Percentiles rank a stretch among this genome's conserved stretches.
phyloP scores from a whole-genome alignment of 2,329 filamentous ascomycete species.

The Xylariaceae sp. region DNA sequence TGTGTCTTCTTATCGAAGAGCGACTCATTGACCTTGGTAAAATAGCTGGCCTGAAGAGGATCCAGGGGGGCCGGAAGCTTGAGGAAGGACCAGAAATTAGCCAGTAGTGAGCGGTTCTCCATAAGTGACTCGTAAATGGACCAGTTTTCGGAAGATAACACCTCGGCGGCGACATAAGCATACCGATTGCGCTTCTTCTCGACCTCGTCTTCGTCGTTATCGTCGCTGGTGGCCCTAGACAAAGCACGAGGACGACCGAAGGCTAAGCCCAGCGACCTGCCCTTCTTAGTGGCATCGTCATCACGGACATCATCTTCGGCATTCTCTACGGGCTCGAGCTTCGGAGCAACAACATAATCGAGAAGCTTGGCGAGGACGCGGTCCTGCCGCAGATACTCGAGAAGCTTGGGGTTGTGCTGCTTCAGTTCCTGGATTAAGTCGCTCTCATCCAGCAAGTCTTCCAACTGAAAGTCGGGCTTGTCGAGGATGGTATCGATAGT shows the following conservation, averaged over 20 bases:
- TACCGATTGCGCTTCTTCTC: conserved; percentile 93
- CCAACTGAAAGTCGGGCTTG: conserved; percentile 90
- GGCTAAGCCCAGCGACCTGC: conserved; percentile 36
- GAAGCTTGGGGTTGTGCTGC: conserved; percentile 94
- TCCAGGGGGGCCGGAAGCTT: conserved; percentile 81
- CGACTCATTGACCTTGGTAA: conserved; percentile 98
- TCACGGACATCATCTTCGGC: conserved; percentile 47
- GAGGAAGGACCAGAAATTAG: conserved; percentile 87
- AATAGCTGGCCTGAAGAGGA: conserved; percentile 91
- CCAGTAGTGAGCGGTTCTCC: conserved; percentile 73
- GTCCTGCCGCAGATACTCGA: conserved; percentile 90
- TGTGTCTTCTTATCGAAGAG: conserved; percentile 96
- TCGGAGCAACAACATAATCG: conserved; percentile 84
- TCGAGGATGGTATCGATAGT: conserved; percentile 96
- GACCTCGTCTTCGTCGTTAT: conserved; percentile 63
- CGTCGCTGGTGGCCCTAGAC: conserved; percentile 47
- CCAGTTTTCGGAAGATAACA: conserved; percentile 94
- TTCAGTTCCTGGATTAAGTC: conserved; percentile 97
- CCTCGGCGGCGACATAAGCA: conserved; percentile 87
- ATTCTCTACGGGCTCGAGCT: conserved; percentile 54
- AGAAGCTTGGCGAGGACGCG: conserved; percentile 79
- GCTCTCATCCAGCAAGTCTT: conserved; percentile 92
- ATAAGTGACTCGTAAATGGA: conserved; percentile 91
- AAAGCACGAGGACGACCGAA: conserved; percentile 52
- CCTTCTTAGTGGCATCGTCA: conserved; percentile 37